Conservation (phyloP, 1,284 basidiomycete species). For the Anthracocystis setariae region DNA sequence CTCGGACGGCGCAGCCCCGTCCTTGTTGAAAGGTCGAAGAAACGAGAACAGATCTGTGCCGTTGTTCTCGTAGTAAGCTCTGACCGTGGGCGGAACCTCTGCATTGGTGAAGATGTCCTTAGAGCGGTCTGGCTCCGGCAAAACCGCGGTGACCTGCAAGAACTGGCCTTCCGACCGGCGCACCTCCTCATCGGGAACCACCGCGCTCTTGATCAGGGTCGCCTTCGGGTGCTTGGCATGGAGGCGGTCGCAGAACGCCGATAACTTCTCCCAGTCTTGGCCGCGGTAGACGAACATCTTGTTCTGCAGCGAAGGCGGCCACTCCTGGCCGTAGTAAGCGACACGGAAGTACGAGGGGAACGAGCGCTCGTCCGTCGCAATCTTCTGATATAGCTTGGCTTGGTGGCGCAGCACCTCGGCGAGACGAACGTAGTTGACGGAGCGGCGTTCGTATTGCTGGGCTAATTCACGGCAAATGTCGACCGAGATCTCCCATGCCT, state of each 20-base stretch:
- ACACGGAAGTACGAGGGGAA: conserved; percentile 81
- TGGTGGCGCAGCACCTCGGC: conserved; percentile 63
- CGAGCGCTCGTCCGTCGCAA: conserved; percentile 54
- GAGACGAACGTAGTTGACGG: conserved; percentile 71
- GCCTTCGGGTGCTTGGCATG: conserved; percentile 90
- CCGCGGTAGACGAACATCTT: conserved; percentile 89
- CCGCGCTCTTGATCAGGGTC: conserved; percentile 78
- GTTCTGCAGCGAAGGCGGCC: conserved; percentile 82
- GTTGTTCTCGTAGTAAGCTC: conserved; percentile 85
- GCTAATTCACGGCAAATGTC: conserved; percentile 84
- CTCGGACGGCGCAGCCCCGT: conserved; percentile 42
- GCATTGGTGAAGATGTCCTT: conserved; percentile 85
- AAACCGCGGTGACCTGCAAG: conserved; percentile 81
- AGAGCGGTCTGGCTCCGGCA: conserved; percentile 83
- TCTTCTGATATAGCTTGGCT: conserved; percentile 61
- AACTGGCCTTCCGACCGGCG: conserved; percentile 49
- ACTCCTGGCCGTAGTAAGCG: conserved; percentile 84
- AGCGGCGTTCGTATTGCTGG: conserved; percentile 60
- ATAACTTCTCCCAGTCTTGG: conserved; percentile 86
- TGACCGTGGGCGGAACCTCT: conserved; percentile 81
- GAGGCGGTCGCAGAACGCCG: conserved; percentile 85
- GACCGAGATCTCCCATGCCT: conserved; percentile 93
- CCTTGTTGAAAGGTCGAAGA: conserved; percentile 70
- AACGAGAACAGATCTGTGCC: conserved; percentile 72
- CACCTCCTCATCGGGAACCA: conserved; percentile 76